Evolutionary conservation across 176 grass and related monocot species (phyloP).

Genomic region (Juncus effusus): DNA sequence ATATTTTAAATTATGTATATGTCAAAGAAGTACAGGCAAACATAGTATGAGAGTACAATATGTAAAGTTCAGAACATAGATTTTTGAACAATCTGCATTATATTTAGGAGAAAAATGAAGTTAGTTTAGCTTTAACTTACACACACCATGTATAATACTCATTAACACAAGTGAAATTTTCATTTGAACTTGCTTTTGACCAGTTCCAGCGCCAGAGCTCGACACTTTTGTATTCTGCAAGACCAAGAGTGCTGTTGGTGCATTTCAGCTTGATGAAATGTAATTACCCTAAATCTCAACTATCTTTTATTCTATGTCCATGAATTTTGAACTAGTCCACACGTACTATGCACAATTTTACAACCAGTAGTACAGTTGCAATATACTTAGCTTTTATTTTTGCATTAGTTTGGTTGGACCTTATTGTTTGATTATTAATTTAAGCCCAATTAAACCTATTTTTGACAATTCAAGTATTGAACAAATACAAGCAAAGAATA

Average conservation of each 20-base stretch:
- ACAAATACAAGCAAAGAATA: too few relatives aligned
- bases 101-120: neutral
- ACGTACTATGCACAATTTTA: too few relatives aligned
- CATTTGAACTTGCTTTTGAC: conserved; percentile 7
- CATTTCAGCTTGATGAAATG: conserved; percentile 93
- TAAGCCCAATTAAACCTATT: too few relatives aligned
- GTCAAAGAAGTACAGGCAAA: too few relatives aligned
- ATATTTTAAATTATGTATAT: too few relatives aligned
- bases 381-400: too few relatives aligned
- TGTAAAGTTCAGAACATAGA: too few relatives aligned
- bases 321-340: neutral
- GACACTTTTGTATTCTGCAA: conserved; percentile 96
- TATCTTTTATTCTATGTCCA: neutral
- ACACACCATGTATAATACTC: neutral
- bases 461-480: too few relatives aligned
- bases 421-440: too few relatives aligned
- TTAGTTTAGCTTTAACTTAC: neutral
- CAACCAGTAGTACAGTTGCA: too few relatives aligned
- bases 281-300: conserved; percentile 33
- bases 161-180: neutral
- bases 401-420: too few relatives aligned
- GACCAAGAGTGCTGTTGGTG: conserved; percentile 74
- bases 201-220: conserved; percentile 78
- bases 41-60: too few relatives aligned
- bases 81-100: neutral